These are phyloP conservation scores for Oxyria digyna DNA, from an alignment of 148 eudicot species.

Conservation along the genomic window DNA sequence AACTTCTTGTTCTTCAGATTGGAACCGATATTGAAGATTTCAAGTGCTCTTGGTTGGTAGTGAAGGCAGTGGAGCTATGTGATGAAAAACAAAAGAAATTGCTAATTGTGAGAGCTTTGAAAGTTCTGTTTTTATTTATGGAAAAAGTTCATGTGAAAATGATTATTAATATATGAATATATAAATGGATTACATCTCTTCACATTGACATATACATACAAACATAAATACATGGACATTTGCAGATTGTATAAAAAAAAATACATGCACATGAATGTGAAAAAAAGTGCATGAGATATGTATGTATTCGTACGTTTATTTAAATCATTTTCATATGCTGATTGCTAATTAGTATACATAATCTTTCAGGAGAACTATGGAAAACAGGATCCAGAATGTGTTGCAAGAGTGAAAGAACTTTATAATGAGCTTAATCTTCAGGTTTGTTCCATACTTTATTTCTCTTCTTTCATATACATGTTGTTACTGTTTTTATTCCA, in stretches of 20 bases:
- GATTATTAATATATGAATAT: too few relatives aligned
- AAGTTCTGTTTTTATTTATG: too few relatives aligned
- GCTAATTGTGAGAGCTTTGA: slow-evolving; percentile 31
- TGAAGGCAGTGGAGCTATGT: slow-evolving; percentile 62
- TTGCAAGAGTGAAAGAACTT: slow-evolving; percentile 67
- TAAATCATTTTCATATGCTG: neutral
- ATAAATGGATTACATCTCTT: too few relatives aligned
- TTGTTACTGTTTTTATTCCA: neutral
- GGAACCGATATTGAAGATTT: slow-evolving; percentile 85
- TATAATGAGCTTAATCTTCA: slow-evolving; percentile 55
- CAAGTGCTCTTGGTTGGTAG: slow-evolving; percentile 87
- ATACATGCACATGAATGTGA: too few relatives aligned
- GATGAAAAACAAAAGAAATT: slow-evolving; percentile 62
- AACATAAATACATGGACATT: too few relatives aligned
- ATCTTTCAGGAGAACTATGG: slow-evolving; percentile 79
- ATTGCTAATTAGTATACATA: neutral
- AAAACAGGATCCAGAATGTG: slow-evolving; percentile 49
- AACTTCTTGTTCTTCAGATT: slow-evolving; percentile 45
- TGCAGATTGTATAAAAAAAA: too few relatives aligned
- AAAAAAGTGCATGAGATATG: too few relatives aligned
- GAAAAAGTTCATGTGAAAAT: too few relatives aligned
- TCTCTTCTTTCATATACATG: neutral
- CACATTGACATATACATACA: too few relatives aligned
- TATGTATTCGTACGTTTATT: neutral
- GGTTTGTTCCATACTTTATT: slow-evolving; percentile 26